Conservation (phyloP, 345 rosid genomes). For the Rhodamnia rubescens region DNA sequence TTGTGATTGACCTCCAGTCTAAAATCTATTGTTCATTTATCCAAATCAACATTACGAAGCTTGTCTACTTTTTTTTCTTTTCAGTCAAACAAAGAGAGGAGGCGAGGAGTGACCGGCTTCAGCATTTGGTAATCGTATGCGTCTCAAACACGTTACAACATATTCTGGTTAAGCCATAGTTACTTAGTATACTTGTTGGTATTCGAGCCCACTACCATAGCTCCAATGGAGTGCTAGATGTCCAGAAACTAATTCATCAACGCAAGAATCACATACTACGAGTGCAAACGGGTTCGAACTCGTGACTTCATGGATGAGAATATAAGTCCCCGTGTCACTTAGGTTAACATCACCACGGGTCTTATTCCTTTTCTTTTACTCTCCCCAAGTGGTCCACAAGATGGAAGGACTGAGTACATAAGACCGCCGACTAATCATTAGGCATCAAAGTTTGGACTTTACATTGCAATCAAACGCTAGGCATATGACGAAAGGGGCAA, state of each 20-base stretch:
- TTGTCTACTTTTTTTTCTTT: neutral
- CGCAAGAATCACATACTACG: neutral
- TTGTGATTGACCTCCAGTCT: neutral
- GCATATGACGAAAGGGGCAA: neutral
- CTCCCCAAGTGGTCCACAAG: neutral
- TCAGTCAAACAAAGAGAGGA: neutral
- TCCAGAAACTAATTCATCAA: neutral
- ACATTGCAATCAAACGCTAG: neutral
- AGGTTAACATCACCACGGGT: neutral
- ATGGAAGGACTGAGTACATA: neutral
- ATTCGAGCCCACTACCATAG: neutral
- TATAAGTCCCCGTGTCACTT: neutral
- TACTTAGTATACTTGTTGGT: neutral
- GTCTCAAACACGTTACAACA: neutral
- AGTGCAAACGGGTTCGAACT: neutral
- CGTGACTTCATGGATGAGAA: neutral
- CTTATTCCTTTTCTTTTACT: neutral
- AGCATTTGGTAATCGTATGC: neutral
- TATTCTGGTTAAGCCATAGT: neutral
- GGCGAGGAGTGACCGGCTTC: neutral
- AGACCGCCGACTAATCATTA: neutral
- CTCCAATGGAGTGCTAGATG: neutral
- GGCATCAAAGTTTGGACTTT: neutral
- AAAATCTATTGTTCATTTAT: neutral
- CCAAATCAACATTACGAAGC: neutral